Evolutionary conservation across 768 basidiomycete genomes (phyloP).

Genomic region (Boletus vinaceobasis): DNA sequence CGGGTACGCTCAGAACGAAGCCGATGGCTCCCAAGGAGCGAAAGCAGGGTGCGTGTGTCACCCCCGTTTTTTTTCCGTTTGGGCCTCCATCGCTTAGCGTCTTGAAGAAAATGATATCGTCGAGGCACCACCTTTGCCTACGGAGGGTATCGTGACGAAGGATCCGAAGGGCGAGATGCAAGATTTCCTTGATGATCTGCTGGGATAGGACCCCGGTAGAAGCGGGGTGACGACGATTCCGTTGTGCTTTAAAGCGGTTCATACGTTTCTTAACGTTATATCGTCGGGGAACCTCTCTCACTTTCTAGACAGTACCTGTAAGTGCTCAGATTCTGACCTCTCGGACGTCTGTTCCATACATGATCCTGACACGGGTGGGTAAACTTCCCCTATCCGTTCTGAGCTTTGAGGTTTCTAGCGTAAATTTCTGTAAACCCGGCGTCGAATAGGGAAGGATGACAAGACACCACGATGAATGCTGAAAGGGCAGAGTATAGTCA

Average conservation of each 20-base stretch:
- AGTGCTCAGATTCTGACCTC: neutral
- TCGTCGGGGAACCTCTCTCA: neutral
- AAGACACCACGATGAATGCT: neutral
- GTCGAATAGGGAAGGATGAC: neutral
- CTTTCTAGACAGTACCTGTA: neutral
- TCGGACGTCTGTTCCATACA: neutral
- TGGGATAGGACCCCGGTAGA: conserved; percentile 33
- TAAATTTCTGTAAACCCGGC: neutral
- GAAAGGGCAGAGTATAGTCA: neutral
- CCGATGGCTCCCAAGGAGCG: conserved; percentile 34
- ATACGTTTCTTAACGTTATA: neutral
- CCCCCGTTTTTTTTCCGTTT: neutral
- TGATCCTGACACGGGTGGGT: neutral
- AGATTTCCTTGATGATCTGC: conserved; percentile 66
- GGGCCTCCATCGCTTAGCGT: neutral
- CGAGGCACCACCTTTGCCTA: conserved; percentile 56
- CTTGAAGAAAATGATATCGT: conserved; percentile 31
- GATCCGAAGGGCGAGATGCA: conserved; percentile 59
- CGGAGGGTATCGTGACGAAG: conserved; percentile 33
- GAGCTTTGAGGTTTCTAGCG: neutral
- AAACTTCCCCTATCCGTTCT: neutral
- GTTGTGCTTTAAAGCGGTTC: neutral
- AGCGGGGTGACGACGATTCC: neutral
- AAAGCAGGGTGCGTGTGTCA: conserved; percentile 36
- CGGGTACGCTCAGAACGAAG: conserved; percentile 42